Evolutionary conservation across 441 rosid genomes (phyloP), one percentile per base, ranked within the genome.

Genomic region (Erodium texanum): DNA sequence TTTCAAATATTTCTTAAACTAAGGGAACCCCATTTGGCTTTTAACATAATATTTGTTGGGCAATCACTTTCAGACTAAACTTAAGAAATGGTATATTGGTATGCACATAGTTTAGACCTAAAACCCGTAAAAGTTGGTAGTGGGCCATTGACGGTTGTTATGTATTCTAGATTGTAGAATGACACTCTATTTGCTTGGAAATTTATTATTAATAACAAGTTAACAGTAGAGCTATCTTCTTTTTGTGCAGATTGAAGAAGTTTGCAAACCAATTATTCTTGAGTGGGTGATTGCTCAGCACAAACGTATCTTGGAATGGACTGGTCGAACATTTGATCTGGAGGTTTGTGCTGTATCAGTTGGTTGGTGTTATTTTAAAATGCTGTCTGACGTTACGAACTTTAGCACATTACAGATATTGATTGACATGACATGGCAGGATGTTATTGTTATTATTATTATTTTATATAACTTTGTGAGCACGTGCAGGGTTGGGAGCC

Each of bases 251-350:
- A 89, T 92, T 70, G 86, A 79, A 83, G 86, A 85, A 76, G 82
- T 80, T 73, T 86, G 88, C 24, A 78, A 78, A 70, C 95, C 98
- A 24, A 77, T 92, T 59, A 86, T 95, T 86, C 87, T 92, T 79
- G 97, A 95, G 83, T 95, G 98, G 99, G 87, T 89, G 73, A 90
- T 95, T 76, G 86, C 95, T 68, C 96, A 90, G 82, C 98, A 95
- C 75, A 75, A 81, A 76, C 96, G 84, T 77, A 89, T 92, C 65
- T 78, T 92, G 87, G 97, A 92, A 74, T 95, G 99, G 99, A 87
- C 93, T 68, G 85, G 87, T 71, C 89, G 99, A 69, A 96, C 95
- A 66, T 85, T 88, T 79, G 97, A 95, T 74, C 85, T 92, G 81
- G 99, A 95, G 97, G 98, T 38, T 38, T 38, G 43, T 38, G 14